phyloP scores from a whole-genome alignment of 2,329 filamentous ascomycete species.

The Chaetomiaceae sp. region DNA sequence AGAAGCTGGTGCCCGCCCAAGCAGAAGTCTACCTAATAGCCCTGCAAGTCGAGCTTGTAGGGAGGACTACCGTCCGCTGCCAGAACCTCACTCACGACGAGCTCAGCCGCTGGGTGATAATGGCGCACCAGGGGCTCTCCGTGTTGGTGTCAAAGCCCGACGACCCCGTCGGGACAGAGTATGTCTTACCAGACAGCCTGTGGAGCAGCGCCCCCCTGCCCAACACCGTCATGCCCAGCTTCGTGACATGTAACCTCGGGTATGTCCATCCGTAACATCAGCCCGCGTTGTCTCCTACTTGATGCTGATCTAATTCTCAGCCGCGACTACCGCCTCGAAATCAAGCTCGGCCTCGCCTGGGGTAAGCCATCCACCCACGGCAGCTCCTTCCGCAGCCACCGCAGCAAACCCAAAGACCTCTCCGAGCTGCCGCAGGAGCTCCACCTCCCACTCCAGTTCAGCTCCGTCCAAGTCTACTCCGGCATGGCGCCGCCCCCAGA shows the following conservation, averaged over 20 bases:
- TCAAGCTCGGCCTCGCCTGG: conserved; percentile 72
- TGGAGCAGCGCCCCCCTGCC: conserved; percentile 72
- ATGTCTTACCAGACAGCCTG: conserved; percentile 60
- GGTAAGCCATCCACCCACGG: conserved; percentile 44
- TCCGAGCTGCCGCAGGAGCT: conserved; percentile 58
- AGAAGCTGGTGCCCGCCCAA: conserved; percentile 62
- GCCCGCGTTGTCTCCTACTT: neutral
- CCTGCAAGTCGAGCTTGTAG: conserved; percentile 75
- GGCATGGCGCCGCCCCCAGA: conserved; percentile 76
- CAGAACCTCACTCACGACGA: conserved; percentile 69
- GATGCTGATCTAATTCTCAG: conserved; percentile 28
- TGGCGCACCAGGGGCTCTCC: conserved; percentile 63
- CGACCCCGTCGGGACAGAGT: conserved; percentile 57
- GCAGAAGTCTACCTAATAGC: conserved; percentile 71
- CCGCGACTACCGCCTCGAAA: conserved; percentile 75
- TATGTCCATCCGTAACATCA: conserved; percentile 1
- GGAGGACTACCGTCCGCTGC: conserved; percentile 71
- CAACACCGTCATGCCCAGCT: conserved; percentile 80
- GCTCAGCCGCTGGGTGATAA: conserved; percentile 66
- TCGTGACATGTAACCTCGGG: conserved; percentile 80
- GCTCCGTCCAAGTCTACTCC: conserved; percentile 70
- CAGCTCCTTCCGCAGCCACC: conserved; percentile 19
- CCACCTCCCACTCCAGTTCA: conserved; percentile 70
- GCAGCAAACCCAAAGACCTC: conserved; percentile 31
- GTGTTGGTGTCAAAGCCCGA: conserved; percentile 60